Percentiles rank a stretch among this genome's conserved stretches.
Evolutionary conservation across 768 basidiomycete genomes (phyloP).

Genomic region (Leccinum longicurvipes): DNA sequence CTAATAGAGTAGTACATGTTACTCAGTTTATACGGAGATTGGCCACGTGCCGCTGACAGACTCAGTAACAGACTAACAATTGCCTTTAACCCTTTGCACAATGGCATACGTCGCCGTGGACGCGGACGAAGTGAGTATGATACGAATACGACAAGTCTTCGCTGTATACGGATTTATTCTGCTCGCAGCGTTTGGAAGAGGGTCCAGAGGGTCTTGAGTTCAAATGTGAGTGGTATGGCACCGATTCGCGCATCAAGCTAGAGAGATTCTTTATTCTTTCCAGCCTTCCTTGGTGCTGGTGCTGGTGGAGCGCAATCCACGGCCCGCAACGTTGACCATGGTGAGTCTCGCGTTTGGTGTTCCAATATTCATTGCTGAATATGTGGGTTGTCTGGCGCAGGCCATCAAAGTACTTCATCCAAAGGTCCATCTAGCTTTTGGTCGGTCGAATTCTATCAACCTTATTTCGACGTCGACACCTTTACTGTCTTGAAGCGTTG

Average conservation of each 20-base stretch:
- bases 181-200: slow-evolving; percentile 53
- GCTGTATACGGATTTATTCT: neutral
- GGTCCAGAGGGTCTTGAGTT: slow-evolving; percentile 70
- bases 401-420: slow-evolving; percentile 48
- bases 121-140: slow-evolving; percentile 58
- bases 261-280: neutral
- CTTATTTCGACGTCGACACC: slow-evolving; percentile 88
- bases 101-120: slow-evolving; percentile 78
- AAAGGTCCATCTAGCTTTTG: slow-evolving; percentile 62
- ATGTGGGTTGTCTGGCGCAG: slow-evolving; percentile 32
- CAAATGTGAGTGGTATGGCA: slow-evolving; percentile 47
- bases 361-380: neutral
- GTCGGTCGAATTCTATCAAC: slow-evolving; percentile 83
- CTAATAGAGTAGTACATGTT: no score
- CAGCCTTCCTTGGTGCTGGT: slow-evolving; percentile 55
- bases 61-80: neutral
- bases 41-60: slow-evolving; percentile 11
- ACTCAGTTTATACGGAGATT: neutral
- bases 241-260: neutral
- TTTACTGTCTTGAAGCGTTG: slow-evolving; percentile 72
- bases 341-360: slow-evolving; percentile 29
- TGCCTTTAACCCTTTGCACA: neutral
- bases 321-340: slow-evolving; percentile 45
- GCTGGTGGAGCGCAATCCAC: slow-evolving; percentile 24
- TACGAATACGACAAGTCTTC: neutral